Percentiles rank a stretch among this genome's conserved stretches.
Conservation (phyloP, 163 green algal genomes). For the Trebouxia gelatinosa region DNA sequence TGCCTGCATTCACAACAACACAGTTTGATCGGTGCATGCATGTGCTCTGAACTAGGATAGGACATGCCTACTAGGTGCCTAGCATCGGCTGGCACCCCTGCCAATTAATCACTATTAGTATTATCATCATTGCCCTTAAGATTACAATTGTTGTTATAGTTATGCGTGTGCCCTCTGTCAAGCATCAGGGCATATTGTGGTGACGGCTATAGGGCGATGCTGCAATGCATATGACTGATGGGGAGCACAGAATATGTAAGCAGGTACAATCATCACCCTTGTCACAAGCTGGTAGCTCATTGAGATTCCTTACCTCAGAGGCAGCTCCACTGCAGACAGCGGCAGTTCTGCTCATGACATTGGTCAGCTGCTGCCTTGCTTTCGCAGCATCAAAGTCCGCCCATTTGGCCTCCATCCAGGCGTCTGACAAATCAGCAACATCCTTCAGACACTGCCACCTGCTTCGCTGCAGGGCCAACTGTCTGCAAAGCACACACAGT, state of each 20-base stretch:
- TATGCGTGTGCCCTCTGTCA: too few species aligned
- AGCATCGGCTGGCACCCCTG: too few species aligned
- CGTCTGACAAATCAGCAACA: background rate
- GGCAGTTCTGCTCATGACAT: background rate
- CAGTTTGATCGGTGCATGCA: too few species aligned
- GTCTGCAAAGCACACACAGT: slow-evolving; percentile 3
- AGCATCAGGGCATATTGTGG: too few species aligned
- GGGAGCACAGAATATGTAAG: background rate
- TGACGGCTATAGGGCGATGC: too few species aligned
- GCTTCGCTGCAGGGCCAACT: background rate
- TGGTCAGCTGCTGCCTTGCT: background rate
- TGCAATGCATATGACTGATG: background rate
- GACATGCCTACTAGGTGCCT: too few species aligned
- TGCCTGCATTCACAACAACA: too few species aligned
- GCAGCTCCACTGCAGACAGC: background rate
- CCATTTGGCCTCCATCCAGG: slow-evolving; percentile 13
- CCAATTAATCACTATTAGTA: too few species aligned
- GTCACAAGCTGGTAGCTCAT: background rate
- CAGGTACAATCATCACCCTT: background rate
- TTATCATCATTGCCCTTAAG: too few species aligned
- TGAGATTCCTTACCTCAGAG: background rate
- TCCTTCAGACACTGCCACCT: background rate
- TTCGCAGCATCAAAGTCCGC: background rate
- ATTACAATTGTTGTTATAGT: too few species aligned
- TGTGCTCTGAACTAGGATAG: too few species aligned